Percentiles rank a stretch among this genome's conserved stretches.
These are phyloP conservation scores for Penicillium corylophilum DNA, from an alignment of 2,329 filamentous ascomycete species.

Conservation along the genomic window DNA sequence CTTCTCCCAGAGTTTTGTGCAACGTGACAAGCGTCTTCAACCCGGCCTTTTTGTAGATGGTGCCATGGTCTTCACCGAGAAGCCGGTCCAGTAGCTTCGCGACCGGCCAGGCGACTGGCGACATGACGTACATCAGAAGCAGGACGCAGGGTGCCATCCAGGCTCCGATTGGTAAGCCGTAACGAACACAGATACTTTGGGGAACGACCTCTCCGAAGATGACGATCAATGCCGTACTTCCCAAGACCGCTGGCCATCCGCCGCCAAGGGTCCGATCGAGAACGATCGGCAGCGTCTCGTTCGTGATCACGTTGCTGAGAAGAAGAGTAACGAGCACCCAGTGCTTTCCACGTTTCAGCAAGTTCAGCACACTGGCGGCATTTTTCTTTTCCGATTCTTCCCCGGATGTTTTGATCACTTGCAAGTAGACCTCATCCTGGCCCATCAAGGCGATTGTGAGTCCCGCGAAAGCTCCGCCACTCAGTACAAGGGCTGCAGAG, in stretches of 20 bases:
- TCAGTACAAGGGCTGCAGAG: constrained; percentile 76
- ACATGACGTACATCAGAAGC: constrained; percentile 85
- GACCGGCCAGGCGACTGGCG: constrained; percentile 88
- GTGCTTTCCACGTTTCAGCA: constrained; percentile 88
- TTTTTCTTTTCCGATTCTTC: constrained; percentile 84
- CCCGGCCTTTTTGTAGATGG: constrained; percentile 96
- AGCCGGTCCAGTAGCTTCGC: constrained; percentile 93
- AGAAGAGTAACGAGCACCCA: constrained; percentile 96
- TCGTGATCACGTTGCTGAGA: constrained; percentile 95
- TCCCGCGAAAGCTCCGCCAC: constrained; percentile 90
- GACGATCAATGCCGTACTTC: constrained; percentile 91
- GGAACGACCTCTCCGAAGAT: constrained; percentile 97
- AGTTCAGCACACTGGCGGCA: constrained; percentile 73
- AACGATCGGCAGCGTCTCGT: constrained; percentile 93
- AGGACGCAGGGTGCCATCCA: constrained; percentile 89
- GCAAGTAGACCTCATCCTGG: constrained; percentile 92
- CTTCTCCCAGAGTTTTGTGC: constrained; percentile 85
- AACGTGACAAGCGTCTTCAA: constrained; percentile 94
- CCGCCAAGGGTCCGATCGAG: constrained; percentile 91
- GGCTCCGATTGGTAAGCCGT: constrained; percentile 90
- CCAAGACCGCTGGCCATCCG: constrained; percentile 89
- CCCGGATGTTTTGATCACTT: constrained; percentile 84
- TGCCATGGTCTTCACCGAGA: constrained; percentile 91
- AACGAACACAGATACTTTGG: constrained; percentile 94
- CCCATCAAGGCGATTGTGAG: constrained; percentile 71